phyloP scores from a whole-genome alignment of 2,329 filamentous ascomycete genomes.

The Sarocladiaceae sp. region DNA sequence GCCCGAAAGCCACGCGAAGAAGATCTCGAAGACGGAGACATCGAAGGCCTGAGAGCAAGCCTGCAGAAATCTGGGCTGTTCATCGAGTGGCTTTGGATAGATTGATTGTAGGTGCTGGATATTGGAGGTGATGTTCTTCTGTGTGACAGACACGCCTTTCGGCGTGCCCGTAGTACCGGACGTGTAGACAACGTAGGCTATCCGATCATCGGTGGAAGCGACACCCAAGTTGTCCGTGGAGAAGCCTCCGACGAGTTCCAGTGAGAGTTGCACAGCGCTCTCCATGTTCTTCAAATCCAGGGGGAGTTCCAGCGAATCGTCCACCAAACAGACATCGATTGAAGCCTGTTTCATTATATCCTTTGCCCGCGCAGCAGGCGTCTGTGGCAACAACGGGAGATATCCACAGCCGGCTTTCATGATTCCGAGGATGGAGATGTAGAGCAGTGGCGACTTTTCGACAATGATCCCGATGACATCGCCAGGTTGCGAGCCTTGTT shows the following conservation, averaged over 20 bases:
- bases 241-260: no score
- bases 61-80: constrained; percentile 61
- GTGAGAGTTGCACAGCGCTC: no score
- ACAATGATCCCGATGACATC: constrained; percentile 67
- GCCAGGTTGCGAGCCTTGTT: constrained; percentile 39
- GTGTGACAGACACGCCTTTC: constrained; percentile 74
- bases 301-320: constrained; percentile 16
- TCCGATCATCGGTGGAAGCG: constrained; percentile 35
- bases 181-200: constrained; percentile 77
- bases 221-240: constrained; percentile 29
- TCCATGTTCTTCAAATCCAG: no score
- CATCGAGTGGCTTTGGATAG: constrained; percentile 50
- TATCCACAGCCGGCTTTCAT: constrained; percentile 73
- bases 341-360: constrained; percentile 57
- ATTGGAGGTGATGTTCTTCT: constrained; percentile 70
- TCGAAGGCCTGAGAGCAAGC: constrained; percentile 82
- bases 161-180: constrained; percentile 76
- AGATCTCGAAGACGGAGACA: constrained; percentile 85
- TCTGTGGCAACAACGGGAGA: constrained; percentile 70
- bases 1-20: constrained; percentile 73
- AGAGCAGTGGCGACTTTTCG: constrained; percentile 69
- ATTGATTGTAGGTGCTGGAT: constrained; percentile 58
- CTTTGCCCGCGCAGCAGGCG: constrained; percentile 53
- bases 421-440: constrained; percentile 66
- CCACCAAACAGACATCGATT: constrained; percentile 38